These are phyloP conservation scores for Umbilicaria muhlenbergii DNA, from an alignment of 495 filamentous ascomycete species.

Conservation along the genomic window DNA sequence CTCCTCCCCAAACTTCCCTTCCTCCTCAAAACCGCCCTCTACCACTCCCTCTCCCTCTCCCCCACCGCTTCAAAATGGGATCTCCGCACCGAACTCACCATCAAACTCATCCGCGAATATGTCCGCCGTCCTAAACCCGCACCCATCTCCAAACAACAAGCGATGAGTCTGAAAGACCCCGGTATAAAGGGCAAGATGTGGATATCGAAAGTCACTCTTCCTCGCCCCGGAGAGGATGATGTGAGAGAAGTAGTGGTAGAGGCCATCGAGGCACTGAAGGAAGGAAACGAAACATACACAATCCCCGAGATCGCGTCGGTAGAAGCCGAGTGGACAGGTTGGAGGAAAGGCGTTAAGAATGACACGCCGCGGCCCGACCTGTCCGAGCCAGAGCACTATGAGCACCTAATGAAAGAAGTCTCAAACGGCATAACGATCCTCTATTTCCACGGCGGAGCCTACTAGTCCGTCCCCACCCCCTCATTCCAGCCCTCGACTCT, in stretches of 20 bases:
- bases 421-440: conserved; percentile 52
- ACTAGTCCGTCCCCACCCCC: conserved; percentile 30
- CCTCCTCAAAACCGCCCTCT: conserved; percentile 47
- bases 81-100: conserved; percentile 56
- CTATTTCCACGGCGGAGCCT: conserved; percentile 86
- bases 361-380: conserved; percentile 39
- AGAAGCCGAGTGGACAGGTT: conserved; percentile 81
- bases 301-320: conserved; percentile 41
- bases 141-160: conserved; percentile 48
- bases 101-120: conserved; percentile 53
- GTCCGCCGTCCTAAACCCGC: conserved; percentile 24
- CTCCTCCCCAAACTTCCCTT: conserved; percentile 45
- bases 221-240: conserved; percentile 37
- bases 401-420: conserved; percentile 53
- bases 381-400: conserved; percentile 57
- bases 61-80: conserved; percentile 60
- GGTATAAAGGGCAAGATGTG: conserved; percentile 68
- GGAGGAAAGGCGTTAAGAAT: conserved; percentile 40
- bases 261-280: conserved; percentile 49
- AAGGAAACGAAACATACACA: conserved; percentile 23
- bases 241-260: conserved; percentile 40
- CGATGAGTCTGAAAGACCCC: conserved; percentile 40
- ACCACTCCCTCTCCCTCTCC: conserved; percentile 50
- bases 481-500: background rate
- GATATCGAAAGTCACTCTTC: conserved; percentile 52